Conservation (phyloP, 192 early-diverging fungal species). For the Anaeromyces robustus region DNA sequence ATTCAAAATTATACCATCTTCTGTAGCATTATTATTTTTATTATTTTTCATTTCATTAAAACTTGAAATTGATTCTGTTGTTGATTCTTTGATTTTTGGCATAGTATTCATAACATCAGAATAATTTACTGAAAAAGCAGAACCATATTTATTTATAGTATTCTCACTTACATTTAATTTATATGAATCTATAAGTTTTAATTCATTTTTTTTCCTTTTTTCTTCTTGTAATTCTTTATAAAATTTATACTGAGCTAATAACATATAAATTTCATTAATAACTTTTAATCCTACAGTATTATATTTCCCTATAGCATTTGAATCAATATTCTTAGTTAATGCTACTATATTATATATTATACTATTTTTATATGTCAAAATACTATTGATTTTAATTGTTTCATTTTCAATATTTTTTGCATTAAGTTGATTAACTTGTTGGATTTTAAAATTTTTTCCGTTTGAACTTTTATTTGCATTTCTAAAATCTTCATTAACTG, state of each 20-base stretch:
- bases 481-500: not conserved
- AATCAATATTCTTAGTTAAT: not conserved
- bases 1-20: not conserved
- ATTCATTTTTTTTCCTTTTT: not conserved
- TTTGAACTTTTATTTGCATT: not conserved
- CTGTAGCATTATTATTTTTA: not conserved
- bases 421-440: not conserved
- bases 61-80: not conserved
- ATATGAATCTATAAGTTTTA: not conserved
- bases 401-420: not conserved
- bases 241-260: not conserved
- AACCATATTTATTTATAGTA: not conserved
- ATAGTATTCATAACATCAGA: not conserved
- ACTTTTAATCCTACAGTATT: not conserved
- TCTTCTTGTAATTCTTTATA: not conserved
- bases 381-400: not conserved
- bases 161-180: not conserved
- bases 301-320: not conserved
- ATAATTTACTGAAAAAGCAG: not conserved
- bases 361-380: not conserved
- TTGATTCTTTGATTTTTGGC: not conserved
- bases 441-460: not conserved
- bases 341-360: not conserved
- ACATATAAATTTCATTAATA: not conserved
- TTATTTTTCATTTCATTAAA: not conserved